A percentile compares a stretch with the other conserved stretches of the same genome.
Conservation (phyloP, 257 asterid species). For the Eucommia ulmoides region DNA sequence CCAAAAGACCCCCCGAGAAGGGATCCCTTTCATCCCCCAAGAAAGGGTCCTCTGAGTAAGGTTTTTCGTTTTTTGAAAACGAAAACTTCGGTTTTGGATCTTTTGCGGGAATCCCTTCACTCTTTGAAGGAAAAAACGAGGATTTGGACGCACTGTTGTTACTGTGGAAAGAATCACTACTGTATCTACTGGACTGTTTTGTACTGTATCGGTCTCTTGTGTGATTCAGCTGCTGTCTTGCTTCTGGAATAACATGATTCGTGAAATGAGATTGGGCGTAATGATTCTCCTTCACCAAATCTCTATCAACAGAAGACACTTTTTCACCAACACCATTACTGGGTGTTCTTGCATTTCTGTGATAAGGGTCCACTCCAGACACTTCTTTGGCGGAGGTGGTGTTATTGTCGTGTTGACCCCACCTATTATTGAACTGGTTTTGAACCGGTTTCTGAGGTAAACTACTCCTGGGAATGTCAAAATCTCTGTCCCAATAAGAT, state of each 20-base stretch:
- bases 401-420: slow-evolving; percentile 53
- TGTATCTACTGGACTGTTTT: slow-evolving; percentile 43
- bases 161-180: slow-evolving; percentile 37
- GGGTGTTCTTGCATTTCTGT: slow-evolving; percentile 35
- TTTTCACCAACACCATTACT: slow-evolving; percentile 30
- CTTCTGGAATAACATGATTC: slow-evolving; percentile 28
- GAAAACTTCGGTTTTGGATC: slow-evolving; percentile 34
- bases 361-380: slow-evolving; percentile 34
- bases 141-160: slow-evolving; percentile 24
- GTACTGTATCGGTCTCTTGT: slow-evolving; percentile 37
- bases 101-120: slow-evolving; percentile 29
- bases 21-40: slow-evolving; percentile 51
- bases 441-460: slow-evolving; percentile 48
- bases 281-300: slow-evolving; percentile 35
- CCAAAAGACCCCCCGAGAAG: slow-evolving; percentile 61
- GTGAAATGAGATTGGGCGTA: slow-evolving; percentile 31
- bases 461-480: slow-evolving; percentile 61
- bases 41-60: slow-evolving; percentile 51
- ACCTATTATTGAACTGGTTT: slow-evolving; percentile 37
- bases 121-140: slow-evolving; percentile 34
- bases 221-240: slow-evolving; percentile 31
- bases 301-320: slow-evolving; percentile 25
- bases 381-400: slow-evolving; percentile 55
- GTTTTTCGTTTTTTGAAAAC: slow-evolving; percentile 36
- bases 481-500: slow-evolving; percentile 68